Conservation (phyloP, 2,329 filamentous ascomycete genomes). For the Cadophora sp. region DNA sequence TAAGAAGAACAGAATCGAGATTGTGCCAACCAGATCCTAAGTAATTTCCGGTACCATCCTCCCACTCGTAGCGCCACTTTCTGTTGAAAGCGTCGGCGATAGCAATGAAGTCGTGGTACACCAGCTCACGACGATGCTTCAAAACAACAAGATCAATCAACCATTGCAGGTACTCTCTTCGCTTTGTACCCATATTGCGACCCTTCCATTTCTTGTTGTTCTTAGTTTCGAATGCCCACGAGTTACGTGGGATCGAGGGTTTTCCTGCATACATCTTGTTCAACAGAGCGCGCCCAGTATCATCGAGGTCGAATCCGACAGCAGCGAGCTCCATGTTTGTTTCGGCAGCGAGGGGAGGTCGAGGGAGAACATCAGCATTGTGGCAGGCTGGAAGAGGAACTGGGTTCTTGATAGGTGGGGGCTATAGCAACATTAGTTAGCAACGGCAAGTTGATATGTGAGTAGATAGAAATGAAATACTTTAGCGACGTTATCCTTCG, state of each 20-base stretch:
- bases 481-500: background rate
- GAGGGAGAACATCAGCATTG: background rate
- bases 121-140: background rate
- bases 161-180: background rate
- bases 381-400: background rate
- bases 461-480: background rate
- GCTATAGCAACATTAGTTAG: background rate
- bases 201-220: background rate
- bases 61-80: background rate
- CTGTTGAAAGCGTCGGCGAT: background rate
- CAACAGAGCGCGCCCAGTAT: background rate
- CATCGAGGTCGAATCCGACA: background rate
- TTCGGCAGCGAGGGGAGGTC: background rate
- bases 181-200: background rate
- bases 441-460: background rate
- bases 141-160: background rate
- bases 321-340: background rate
- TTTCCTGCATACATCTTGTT: too few relatives aligned
- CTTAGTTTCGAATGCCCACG: too few relatives aligned
- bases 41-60: background rate
- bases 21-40: background rate
- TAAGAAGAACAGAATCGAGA: background rate
- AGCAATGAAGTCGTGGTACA: background rate
- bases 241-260: too few relatives aligned
- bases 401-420: too few relatives aligned